Base-by-base conservation (phyloP, 306 rosid genomes). In the peach (Prunus persica) region DNA sequence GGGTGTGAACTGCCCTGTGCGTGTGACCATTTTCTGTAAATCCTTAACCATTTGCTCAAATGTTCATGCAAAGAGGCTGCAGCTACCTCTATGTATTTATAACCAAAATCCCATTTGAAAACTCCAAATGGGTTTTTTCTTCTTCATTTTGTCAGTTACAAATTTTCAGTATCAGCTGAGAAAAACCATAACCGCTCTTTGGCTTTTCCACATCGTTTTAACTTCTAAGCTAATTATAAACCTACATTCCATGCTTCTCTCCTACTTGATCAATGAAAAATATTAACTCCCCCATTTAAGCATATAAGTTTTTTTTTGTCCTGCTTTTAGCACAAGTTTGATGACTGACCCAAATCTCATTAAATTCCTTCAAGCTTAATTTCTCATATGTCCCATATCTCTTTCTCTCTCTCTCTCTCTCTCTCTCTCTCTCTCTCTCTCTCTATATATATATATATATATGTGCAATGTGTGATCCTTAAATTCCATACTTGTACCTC, bases 101-200 rank as follows among this genome's bases (percentile, higher is more conserved):
- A 2, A 6, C 41, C 22, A 34, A 72, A 72, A 38, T 41, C 67
- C 22, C 76, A 22, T 14, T 56, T 57, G 10, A 71, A 6, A 13
- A 19, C 32, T 28, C 71, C 71, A 67, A 62, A 67, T 50, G 49
- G 19, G 51, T 25, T 28, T 6, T 19, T 50, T 1, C 11, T 14
- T 63, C 18, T 73, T 25, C 57, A 41, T 13, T 49, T 58, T 38
- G 51, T 73, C 72, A n/a, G 75, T 80, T 76, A 61, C 65, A 34
- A 30, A 30, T 60, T 52, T 27, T 55, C 69, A 72, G 16, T 52
- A 27, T 55, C 69, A 72, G 25, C 45, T 54, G 57, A 82, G 78
- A 38, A 83, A 76, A 68, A 57, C 13, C 64, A 57, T 72, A 89
- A 89, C 89, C 80, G 89, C 77, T 82, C 79, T 79, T 76, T 56